Evolutionary conservation across 1,284 basidiomycete species (phyloP).

Genomic region (Pholiota adiposa): DNA sequence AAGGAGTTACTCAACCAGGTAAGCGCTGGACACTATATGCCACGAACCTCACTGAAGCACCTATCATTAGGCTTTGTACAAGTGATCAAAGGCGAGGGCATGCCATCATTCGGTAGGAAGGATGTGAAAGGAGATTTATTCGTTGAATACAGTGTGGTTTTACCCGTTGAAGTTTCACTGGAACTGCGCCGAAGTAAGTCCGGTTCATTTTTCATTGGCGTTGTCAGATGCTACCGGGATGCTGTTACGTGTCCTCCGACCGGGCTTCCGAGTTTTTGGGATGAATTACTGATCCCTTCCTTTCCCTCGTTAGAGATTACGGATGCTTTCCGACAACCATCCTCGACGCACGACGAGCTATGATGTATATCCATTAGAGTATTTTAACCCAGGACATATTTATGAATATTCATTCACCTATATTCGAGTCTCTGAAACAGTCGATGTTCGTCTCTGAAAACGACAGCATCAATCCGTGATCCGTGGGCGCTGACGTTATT

Average conservation of each 20-base stretch:
- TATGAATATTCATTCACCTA: conserved; percentile 21
- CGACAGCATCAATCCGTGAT: neutral
- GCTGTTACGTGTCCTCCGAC: neutral
- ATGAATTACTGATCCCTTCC: conserved; percentile 8
- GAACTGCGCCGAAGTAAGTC: conserved; percentile 72
- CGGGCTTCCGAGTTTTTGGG: neutral
- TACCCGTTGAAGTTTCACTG: conserved; percentile 73
- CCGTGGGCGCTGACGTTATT: neutral
- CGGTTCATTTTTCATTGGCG: conserved; percentile 1
- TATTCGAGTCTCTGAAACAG: neutral
- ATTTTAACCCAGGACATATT: conserved; percentile 20
- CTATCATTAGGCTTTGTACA: conserved; percentile 74
- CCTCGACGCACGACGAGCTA: conserved; percentile 56
- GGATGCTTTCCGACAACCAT: conserved; percentile 55
- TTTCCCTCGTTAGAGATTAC: conserved; percentile 47
- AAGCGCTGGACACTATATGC: conserved; percentile 17
- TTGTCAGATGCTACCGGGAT: conserved; percentile 1
- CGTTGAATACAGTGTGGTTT: conserved; percentile 89
- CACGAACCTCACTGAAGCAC: neutral
- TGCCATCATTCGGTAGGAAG: conserved; percentile 73
- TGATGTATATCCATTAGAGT: conserved; percentile 36
- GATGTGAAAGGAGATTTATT: conserved; percentile 81
- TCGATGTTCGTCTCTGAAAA: neutral
- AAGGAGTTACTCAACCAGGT: conserved; percentile 91
- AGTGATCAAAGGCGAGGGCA: conserved; percentile 84